A percentile compares a stretch with the other conserved stretches of the same genome.
Conservation (phyloP, 805 yeast genomes). For the Maudiozyma saulgeensis region DNA sequence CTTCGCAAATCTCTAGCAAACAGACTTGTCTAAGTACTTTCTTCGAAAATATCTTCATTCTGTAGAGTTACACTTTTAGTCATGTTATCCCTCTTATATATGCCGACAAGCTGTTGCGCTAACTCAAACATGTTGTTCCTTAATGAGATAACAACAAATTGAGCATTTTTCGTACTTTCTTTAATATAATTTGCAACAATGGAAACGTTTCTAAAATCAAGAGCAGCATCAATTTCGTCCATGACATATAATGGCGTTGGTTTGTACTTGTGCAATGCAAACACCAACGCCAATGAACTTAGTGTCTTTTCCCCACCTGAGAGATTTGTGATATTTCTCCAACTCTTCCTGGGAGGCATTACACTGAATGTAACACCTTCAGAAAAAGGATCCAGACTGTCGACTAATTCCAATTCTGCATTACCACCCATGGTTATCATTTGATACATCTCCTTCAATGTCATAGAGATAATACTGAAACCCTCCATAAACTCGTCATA, state of each 20-base stretch:
- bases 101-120: conserved; percentile 89
- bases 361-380: conserved; percentile 95
- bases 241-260: conserved; percentile 96
- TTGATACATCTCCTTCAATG: conserved; percentile 93
- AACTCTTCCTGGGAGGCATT: conserved; percentile 97
- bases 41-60: conserved; percentile 43
- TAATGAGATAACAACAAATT: conserved; percentile 87
- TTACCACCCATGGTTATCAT: conserved; percentile 99
- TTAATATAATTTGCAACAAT: conserved; percentile 96
- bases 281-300: conserved; percentile 88
- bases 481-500: conserved; percentile 91
- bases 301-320: conserved; percentile 98
- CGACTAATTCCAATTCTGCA: conserved; percentile 93
- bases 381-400: conserved; percentile 92
- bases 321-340: conserved; percentile 90
- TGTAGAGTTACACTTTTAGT: conserved; percentile 74
- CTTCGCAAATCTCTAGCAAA: too few relatives aligned
- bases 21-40: too few relatives aligned
- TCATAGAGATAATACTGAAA: conserved; percentile 72
- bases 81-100: conserved; percentile 86
- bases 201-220: conserved; percentile 92
- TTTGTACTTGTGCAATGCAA: conserved; percentile 89
- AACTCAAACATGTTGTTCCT: conserved; percentile 97
- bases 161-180: conserved; percentile 92
- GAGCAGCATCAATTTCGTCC: conserved; percentile 99